Evolutionary conservation across 2,329 filamentous ascomycete species (phyloP), one percentile per base, ranked within the genome.

Genomic region (Malbranchea zuffiana): DNA sequence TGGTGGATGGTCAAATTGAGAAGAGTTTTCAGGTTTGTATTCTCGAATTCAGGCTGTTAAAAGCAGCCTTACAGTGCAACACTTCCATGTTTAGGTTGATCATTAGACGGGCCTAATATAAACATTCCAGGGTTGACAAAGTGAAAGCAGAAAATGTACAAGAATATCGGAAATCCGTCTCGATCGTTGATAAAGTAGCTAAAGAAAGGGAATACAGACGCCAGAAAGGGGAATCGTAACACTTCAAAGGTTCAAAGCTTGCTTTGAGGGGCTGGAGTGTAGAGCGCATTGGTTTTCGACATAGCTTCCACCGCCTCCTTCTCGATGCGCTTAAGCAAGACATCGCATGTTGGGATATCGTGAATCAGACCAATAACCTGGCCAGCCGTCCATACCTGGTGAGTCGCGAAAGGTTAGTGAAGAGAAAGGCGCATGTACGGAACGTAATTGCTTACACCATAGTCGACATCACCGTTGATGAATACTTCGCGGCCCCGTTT

Each of bases 401-500:
- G 42, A 31, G 39, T 24, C 23, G 27, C 28, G 13, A 8, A 41
- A 39, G 17, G 23, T 24, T 10, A 23, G 27, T 15, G 20, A 40
- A 20, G 32, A 17, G 10, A 10, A 27, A 6, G 19, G 25, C n/a
- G 20, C 32, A 35, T 21, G 18, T 20, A 6, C 10, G 21, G 19
- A 31, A 26, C 13, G 27, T 27, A 24, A 18, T 23, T 29, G 75
- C 79, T 68, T 71, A 87, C 87, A 37, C 90, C 90, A 56, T 75
- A 84, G 52, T 98, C 82, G 36, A 82, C 74, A 55, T 98, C 90
- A 12, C 90, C 90, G 43, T 87, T 93, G 47, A 87, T 55, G 61
- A 95, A 96, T 4, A 96, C 90, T 67, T 95, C 74, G 44, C 83
- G 74, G 20, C 90, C 90, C 46, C 90, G 72, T 73, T 93, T 82